Base-by-base conservation (phyloP, 1,284 basidiomycete species). In the Prillingera fragicola region DNA sequence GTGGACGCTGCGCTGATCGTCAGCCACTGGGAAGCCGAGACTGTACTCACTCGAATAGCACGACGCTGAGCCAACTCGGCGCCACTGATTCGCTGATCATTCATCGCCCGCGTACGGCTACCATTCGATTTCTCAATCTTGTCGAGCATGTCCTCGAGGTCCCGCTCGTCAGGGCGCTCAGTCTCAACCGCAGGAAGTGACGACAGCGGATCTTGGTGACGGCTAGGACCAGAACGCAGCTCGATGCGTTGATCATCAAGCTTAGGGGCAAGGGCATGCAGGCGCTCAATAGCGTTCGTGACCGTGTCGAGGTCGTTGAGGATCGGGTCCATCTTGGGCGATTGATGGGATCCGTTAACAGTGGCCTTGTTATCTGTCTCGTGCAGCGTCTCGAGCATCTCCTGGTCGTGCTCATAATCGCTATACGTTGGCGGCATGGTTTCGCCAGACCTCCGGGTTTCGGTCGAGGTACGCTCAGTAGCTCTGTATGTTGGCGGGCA, bases 181-280 rank as follows among this genome's bases (percentile, higher is more conserved):
- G 31, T 31, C 17, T 25, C 36, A 8, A 12, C 22, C 21, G 13
- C 17, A 3, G 34, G 24, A 9, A 14, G 26, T 8, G 24, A 13
- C 13, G 21, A 24, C 10, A 34, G 25, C n/a, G 8, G 36, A 3
- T 14, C 15, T 32, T 12, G 24, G 18, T 13, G 27, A 31, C 10
- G 8, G 9, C 22, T 36, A 12, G 8, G 5, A 13, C 13, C 2
- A 4, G 34, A 15, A 4, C 83, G 82, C 41, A 90, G 76, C 62
- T 89, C 87, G 10, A 86, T 86, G 1, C 90, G 80, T 65, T 94
- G 90, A 60, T 87, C 83, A 46, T 84, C 80, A 31, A 92, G 69
- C 64, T 90, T 87, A 0, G 90, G 89, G 1, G 86, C 82, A 23
- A 84, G 82, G 13, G 78, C 66, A 63, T 90, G 87, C 9, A 94